A percentile compares a stretch with the other conserved stretches of the same genome.
Conservation (phyloP, 139 green algal genomes). For the Coccomyxa sp. region DNA sequence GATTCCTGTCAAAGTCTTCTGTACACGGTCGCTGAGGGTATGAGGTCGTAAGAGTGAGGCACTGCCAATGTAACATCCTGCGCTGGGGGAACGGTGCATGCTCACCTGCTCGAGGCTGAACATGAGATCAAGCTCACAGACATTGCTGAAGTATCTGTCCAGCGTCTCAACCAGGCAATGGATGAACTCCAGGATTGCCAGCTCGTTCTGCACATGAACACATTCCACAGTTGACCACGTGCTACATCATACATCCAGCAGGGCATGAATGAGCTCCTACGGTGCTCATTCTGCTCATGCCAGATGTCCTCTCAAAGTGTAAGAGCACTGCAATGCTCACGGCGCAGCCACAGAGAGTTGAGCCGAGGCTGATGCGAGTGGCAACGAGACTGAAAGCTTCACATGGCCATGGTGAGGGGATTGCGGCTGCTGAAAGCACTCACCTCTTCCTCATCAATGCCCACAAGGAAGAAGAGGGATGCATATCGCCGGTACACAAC, state of each 20-base stretch:
- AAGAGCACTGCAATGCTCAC: too few relatives aligned
- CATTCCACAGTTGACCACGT: not conserved
- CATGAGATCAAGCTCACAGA: constrained; percentile 97
- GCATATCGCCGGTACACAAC: constrained; percentile 96
- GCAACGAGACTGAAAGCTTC: too few relatives aligned
- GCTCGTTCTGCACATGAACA: constrained; percentile 83
- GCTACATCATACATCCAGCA: too few relatives aligned
- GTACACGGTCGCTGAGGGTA: not conserved
- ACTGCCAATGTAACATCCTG: not conserved
- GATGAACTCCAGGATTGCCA: constrained; percentile 95
- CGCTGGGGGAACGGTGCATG: not conserved
- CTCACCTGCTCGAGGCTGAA: constrained; percentile 88
- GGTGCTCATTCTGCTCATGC: too few relatives aligned
- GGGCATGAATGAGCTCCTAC: too few relatives aligned
- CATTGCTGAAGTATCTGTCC: constrained; percentile 82
- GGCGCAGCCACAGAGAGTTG: too few relatives aligned
- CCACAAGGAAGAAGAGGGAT: constrained; percentile 96
- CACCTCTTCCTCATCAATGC: constrained; percentile 93
- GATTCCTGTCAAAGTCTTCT: too few relatives aligned
- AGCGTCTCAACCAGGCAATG: constrained; percentile 85
- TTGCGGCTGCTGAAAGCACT: not conserved
- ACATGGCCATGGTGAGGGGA: not conserved
- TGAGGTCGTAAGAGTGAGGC: not conserved
- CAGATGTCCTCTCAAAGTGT: too few relatives aligned
- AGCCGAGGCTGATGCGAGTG: too few relatives aligned